A percentile compares a stretch with the other conserved stretches of the same genome.
These are phyloP conservation scores for Candida oleophila DNA, from an alignment of 805 yeast genomes.

Conservation along the genomic window DNA sequence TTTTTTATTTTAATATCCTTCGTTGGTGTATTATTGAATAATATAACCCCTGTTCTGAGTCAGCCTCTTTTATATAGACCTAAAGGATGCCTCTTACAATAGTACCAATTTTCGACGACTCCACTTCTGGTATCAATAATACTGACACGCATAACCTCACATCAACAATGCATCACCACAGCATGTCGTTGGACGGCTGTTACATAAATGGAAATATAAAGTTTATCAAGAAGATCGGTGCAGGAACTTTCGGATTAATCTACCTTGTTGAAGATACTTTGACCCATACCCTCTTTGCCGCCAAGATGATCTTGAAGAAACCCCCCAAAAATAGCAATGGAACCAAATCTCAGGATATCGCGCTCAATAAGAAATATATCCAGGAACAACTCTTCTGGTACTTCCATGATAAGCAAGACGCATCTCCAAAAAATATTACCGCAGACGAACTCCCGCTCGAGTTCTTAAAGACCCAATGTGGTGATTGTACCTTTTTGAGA, in stretches of 20 bases:
- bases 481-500: conserved; percentile 40
- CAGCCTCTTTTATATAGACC: too few relatives aligned
- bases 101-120: not conserved
- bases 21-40: too few relatives aligned
- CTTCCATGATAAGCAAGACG: conserved; percentile 13
- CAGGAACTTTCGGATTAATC: conserved; percentile 86
- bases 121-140: conserved; percentile 1
- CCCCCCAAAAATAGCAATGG: conserved; percentile 27
- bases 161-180: conserved; percentile 6
- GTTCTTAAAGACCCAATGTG: conserved; percentile 24
- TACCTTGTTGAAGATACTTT: conserved; percentile 60
- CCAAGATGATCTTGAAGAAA: conserved; percentile 65
- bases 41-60: too few relatives aligned
- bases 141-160: conserved; percentile 2
- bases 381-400: conserved; percentile 23
- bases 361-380: conserved; percentile 28
- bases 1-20: not conserved
- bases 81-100: conserved; percentile 4
- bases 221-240: conserved; percentile 58
- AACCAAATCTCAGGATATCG: conserved; percentile 23
- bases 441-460: conserved; percentile 22
- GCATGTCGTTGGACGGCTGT: conserved; percentile 18
- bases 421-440: conserved; percentile 8
- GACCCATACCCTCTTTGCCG: conserved; percentile 57
- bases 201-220: conserved; percentile 32